phyloP scores from a whole-genome alignment of 371 early-diverging fungal species.

The Mortierella sp. region DNA sequence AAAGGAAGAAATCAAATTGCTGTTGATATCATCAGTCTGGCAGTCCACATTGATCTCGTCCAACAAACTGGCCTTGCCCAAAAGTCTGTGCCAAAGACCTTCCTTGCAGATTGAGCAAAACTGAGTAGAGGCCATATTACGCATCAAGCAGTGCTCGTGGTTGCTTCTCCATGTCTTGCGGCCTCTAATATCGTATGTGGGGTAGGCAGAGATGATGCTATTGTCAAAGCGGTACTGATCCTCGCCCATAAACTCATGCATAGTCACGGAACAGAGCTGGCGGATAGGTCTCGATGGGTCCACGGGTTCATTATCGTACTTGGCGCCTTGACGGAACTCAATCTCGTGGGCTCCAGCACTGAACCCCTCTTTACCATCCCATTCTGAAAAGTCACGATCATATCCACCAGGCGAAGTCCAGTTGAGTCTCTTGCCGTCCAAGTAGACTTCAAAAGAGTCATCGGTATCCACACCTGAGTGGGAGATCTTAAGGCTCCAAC shows the following conservation, averaged over 20 bases:
- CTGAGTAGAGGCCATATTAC: slow-evolving; percentile 64
- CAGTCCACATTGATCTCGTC: slow-evolving; percentile 59
- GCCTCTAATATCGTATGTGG: slow-evolving; percentile 57
- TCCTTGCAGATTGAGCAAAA: slow-evolving; percentile 72
- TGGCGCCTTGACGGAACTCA: slow-evolving; percentile 45
- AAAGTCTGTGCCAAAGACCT: slow-evolving; percentile 68
- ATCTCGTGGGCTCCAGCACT: slow-evolving; percentile 56
- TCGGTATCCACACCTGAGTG: slow-evolving; percentile 65
- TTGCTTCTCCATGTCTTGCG: slow-evolving; percentile 64
- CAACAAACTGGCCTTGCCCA: slow-evolving; percentile 61
- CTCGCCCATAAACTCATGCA: slow-evolving; percentile 68
- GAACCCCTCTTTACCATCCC: slow-evolving; percentile 55
- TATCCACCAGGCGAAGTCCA: slow-evolving; percentile 63
- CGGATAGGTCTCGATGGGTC: slow-evolving; percentile 58
- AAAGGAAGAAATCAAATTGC: slow-evolving; percentile 11
- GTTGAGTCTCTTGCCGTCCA: slow-evolving; percentile 61
- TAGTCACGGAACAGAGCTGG: slow-evolving; percentile 65
- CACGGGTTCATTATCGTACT: slow-evolving; percentile 50
- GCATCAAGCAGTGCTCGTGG: slow-evolving; percentile 71
- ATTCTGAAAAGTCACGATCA: slow-evolving; percentile 65
- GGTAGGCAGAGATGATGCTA: slow-evolving; percentile 62
- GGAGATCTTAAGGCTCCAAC: slow-evolving; percentile 64
- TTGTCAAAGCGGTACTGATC: slow-evolving; percentile 58
- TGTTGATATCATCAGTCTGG: slow-evolving; percentile 6
- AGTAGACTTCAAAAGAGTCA: slow-evolving; percentile 51